phyloP scores from a whole-genome alignment of 352 stramenopile genomes.

The Elongisporangium undulatum region DNA sequence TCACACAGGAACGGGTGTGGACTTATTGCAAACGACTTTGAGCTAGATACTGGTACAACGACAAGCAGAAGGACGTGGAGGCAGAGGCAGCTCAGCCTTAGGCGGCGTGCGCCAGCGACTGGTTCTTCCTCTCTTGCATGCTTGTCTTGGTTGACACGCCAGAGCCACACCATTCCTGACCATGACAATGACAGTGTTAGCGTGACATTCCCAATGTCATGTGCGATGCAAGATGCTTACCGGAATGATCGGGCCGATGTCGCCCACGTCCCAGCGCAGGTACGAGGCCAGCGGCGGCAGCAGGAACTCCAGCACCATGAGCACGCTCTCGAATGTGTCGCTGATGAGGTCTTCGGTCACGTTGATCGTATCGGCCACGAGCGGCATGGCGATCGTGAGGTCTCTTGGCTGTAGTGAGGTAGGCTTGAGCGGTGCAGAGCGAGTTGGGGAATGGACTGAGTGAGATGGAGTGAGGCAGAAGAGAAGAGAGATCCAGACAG shows the following conservation, averaged over 20 bases:
- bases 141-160: background rate
- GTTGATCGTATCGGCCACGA: background rate
- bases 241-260: conserved; percentile 2
- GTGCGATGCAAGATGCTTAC: too few species aligned
- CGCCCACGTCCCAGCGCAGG: conserved; percentile 2
- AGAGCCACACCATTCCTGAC: conserved; percentile 10
- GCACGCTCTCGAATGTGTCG: background rate
- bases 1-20: background rate
- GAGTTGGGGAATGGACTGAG: background rate
- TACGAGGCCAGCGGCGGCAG: background rate
- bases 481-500: too few species aligned
- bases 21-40: background rate
- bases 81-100: background rate
- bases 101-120: background rate
- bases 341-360: background rate
- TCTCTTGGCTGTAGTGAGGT: background rate
- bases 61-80: background rate
- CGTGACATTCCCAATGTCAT: too few species aligned
- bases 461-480: too few species aligned
- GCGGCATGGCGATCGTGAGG: background rate
- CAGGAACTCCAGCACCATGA: conserved; percentile 1
- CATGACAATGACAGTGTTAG: background rate
- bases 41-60: background rate
- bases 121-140: background rate
- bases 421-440: background rate